Evolutionary conservation across 2,329 filamentous ascomycete species (phyloP).

Genomic region (Beauveria scarabaeidicola): DNA sequence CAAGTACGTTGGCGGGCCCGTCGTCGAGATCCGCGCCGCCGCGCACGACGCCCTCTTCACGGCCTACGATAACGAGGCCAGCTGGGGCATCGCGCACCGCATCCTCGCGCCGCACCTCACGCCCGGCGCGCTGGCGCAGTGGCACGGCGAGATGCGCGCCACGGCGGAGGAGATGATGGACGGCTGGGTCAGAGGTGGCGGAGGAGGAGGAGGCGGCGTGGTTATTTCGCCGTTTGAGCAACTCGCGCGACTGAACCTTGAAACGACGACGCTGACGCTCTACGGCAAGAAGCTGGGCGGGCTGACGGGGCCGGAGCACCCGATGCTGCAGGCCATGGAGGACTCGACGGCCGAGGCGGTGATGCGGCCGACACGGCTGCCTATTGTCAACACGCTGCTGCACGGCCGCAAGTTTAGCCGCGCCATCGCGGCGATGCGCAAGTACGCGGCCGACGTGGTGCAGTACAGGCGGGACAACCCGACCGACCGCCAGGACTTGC

Average conservation of each 20-base stretch:
- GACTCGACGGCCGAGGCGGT: slow-evolving; percentile 47
- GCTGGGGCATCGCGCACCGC: slow-evolving; percentile 43
- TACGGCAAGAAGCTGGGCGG: slow-evolving; percentile 42
- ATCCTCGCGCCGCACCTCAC: slow-evolving; percentile 41
- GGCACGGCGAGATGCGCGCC: slow-evolving; percentile 40
- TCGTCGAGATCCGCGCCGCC: slow-evolving; percentile 42
- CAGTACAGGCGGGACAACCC: slow-evolving; percentile 45
- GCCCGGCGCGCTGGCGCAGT: slow-evolving; percentile 22
- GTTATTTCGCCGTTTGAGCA: slow-evolving; percentile 38
- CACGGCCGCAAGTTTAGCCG: slow-evolving; percentile 45
- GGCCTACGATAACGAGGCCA: slow-evolving; percentile 38
- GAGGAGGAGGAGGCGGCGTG: slow-evolving; percentile 18
- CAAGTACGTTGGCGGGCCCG: slow-evolving; percentile 44
- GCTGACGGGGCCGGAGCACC: slow-evolving; percentile 36
- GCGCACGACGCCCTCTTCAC: slow-evolving; percentile 46
- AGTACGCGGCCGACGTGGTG: slow-evolving; percentile 49
- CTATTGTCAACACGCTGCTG: slow-evolving; percentile 43
- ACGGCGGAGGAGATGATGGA: slow-evolving; percentile 40
- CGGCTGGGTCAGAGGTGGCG: slow-evolving; percentile 37
- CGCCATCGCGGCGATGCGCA: slow-evolving; percentile 44
- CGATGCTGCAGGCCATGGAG: slow-evolving; percentile 46
- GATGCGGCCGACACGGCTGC: slow-evolving; percentile 43
- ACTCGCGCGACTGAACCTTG: slow-evolving; percentile 45
- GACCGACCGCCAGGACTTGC: slow-evolving; percentile 48
- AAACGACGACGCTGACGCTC: slow-evolving; percentile 40